phyloP scores from a whole-genome alignment of 768 basidiomycete genomes.

The Phlebiopsis gigantea region DNA sequence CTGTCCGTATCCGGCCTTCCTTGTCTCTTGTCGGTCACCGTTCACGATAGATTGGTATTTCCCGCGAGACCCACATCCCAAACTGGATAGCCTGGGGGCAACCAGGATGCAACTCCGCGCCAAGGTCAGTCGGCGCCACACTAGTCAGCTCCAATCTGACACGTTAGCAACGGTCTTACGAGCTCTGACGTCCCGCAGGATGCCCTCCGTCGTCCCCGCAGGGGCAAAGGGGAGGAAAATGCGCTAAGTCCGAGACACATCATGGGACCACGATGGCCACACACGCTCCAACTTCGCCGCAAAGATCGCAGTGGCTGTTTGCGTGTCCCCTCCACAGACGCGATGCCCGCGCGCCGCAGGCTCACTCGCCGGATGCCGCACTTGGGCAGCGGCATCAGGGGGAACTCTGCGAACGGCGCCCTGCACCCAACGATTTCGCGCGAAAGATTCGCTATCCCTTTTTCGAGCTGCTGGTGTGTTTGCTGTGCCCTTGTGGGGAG shows the following conservation, averaged over 20 bases:
- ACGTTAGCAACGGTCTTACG: slow-evolving; percentile 1
- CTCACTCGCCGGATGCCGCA: background rate
- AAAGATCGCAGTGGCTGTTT: background rate
- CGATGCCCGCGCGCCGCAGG: background rate
- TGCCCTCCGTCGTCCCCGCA: background rate
- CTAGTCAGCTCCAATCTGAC: background rate
- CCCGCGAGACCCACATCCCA: background rate
- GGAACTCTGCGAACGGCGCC: background rate
- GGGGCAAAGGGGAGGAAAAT: background rate
- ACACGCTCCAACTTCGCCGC: background rate
- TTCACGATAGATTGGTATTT: background rate
- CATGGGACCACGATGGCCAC: background rate
- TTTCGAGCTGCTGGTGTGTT: background rate
- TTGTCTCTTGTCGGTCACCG: background rate
- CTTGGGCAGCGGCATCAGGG: background rate
- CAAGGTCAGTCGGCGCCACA: background rate
- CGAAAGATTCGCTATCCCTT: background rate
- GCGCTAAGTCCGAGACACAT: slow-evolving; percentile 1
- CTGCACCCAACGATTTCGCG: background rate
- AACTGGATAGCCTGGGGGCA: too few relatives aligned
- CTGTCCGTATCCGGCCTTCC: too few relatives aligned
- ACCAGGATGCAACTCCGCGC: background rate
- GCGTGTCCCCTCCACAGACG: background rate
- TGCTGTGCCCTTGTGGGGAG: background rate
- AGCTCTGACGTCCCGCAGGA: background rate